A percentile compares a stretch with the other conserved stretches of the same genome.
Evolutionary conservation across 2,329 filamentous ascomycete genomes (phyloP).

Genomic region (Blumeria graminis): DNA sequence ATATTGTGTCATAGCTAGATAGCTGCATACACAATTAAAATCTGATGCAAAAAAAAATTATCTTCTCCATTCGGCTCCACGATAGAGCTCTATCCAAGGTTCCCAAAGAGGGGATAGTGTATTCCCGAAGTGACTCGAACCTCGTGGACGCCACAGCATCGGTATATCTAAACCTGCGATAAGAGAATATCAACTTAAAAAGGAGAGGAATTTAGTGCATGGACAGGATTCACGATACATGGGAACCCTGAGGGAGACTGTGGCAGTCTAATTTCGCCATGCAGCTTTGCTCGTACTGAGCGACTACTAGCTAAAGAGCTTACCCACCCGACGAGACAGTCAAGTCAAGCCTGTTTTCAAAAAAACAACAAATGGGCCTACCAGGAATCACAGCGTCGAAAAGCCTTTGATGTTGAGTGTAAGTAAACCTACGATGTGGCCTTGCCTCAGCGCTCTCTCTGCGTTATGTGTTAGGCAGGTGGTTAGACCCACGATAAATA

Average conservation of each 20-base stretch:
- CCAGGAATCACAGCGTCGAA: neutral
- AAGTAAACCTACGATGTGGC: neutral
- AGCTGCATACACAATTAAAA: too few relatives aligned
- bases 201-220: too few relatives aligned
- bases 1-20: too few relatives aligned
- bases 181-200: too few relatives aligned
- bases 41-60: too few relatives aligned
- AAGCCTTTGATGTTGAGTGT: neutral
- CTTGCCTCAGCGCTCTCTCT: neutral
- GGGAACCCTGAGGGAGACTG: neutral
- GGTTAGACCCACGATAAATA: neutral
- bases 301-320: neutral
- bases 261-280: neutral
- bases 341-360: neutral
- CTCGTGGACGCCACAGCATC: too few relatives aligned
- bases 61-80: too few relatives aligned
- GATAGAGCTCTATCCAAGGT: too few relatives aligned
- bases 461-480: neutral
- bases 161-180: too few relatives aligned
- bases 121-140: too few relatives aligned
- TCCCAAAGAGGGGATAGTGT: too few relatives aligned
- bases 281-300: neutral
- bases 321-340: neutral
- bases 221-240: neutral
- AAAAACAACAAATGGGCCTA: neutral